phyloP scores from a whole-genome alignment of 2,329 filamentous ascomycete genomes.

The Scleromitrula shiraiana region DNA sequence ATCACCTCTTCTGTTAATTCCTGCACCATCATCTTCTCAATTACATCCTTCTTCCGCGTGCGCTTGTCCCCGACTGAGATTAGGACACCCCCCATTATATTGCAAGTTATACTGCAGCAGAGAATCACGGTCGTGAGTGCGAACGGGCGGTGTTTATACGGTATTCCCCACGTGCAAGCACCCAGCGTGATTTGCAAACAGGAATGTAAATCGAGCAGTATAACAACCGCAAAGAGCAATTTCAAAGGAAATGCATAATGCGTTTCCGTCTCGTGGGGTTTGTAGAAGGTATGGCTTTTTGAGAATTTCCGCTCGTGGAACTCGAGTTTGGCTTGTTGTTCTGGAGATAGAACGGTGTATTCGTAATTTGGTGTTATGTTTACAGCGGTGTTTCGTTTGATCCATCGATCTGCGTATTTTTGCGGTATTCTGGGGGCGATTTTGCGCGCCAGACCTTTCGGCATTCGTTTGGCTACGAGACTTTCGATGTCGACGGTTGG shows the following conservation, averaged over 20 bases:
- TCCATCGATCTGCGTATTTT: conserved; percentile 15
- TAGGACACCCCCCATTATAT: conserved; percentile 65
- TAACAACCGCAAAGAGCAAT: conserved; percentile 65
- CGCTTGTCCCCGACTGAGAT: conserved; percentile 69
- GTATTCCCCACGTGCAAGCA: conserved; percentile 69
- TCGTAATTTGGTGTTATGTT: conserved; percentile 31
- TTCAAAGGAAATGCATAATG: conserved; percentile 71
- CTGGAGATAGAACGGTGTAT: conserved; percentile 54
- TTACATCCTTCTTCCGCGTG: conserved; percentile 77
- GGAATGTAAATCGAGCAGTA: conserved; percentile 71
- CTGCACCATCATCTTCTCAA: conserved; percentile 68
- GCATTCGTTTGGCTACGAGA: conserved; percentile 17
- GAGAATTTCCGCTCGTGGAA: conserved; percentile 74
- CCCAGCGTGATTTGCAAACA: conserved; percentile 73
- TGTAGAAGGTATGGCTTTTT: conserved; percentile 83
- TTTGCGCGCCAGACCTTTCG: conserved; percentile 15
- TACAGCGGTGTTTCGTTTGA: conserved; percentile 10
- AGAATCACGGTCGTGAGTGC: conserved; percentile 76
- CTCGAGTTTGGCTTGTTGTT: conserved; percentile 60
- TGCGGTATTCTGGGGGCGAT: conserved; percentile 20
- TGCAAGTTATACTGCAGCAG: conserved; percentile 67
- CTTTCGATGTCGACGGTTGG: conserved; percentile 33
- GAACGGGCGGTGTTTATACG: conserved; percentile 58
- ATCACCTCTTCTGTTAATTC: conserved; percentile 62
- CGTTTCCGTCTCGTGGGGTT: conserved; percentile 76